Evolutionary conservation across 495 filamentous ascomycete species (phyloP).

Genomic region (Evansstolkia leycettana): DNA sequence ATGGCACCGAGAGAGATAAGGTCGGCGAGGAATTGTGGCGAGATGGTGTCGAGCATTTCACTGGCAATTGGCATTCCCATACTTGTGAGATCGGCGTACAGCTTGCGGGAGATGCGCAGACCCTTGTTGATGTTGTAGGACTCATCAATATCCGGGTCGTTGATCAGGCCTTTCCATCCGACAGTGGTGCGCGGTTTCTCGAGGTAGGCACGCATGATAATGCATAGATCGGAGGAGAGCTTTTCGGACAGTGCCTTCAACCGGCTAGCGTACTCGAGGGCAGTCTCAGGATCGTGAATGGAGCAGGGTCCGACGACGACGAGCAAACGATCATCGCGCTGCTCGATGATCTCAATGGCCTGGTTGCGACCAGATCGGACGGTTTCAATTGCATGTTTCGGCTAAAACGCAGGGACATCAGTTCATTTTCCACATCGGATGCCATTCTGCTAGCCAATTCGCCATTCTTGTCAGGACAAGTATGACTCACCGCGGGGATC

Average conservation of each 20-base stretch:
- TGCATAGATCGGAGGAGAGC: conserved; percentile 69
- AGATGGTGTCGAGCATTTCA: conserved; percentile 98
- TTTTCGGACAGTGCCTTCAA: conserved; percentile 63
- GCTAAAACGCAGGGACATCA: conserved; percentile 16
- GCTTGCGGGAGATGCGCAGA: conserved; percentile 70
- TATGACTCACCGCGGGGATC: conserved; percentile 62
- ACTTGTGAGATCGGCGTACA: conserved; percentile 81
- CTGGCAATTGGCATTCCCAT: conserved; percentile 85
- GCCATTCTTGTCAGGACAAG: conserved; percentile 4
- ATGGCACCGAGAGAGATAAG: conserved; percentile 92
- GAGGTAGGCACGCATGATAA: conserved; percentile 97
- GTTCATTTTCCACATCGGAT: not conserved
- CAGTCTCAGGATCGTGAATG: conserved; percentile 83
- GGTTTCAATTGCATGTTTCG: conserved; percentile 41
- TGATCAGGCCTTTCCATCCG: conserved; percentile 98
- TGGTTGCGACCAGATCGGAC: conserved; percentile 76
- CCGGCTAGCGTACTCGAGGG: conserved; percentile 72
- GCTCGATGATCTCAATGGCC: conserved; percentile 72
- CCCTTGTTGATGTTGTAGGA: conserved; percentile 99
- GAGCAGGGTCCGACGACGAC: conserved; percentile 95
- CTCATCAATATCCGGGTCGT: conserved; percentile 95
- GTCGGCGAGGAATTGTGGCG: conserved; percentile 91
- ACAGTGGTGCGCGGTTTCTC: conserved; percentile 99
- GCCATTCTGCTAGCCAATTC: too few species aligned
- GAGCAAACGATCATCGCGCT: conserved; percentile 71